Evolutionary conservation across 2,329 filamentous ascomycete genomes (phyloP).

Genomic region (Pseudogymnoascus sp.): DNA sequence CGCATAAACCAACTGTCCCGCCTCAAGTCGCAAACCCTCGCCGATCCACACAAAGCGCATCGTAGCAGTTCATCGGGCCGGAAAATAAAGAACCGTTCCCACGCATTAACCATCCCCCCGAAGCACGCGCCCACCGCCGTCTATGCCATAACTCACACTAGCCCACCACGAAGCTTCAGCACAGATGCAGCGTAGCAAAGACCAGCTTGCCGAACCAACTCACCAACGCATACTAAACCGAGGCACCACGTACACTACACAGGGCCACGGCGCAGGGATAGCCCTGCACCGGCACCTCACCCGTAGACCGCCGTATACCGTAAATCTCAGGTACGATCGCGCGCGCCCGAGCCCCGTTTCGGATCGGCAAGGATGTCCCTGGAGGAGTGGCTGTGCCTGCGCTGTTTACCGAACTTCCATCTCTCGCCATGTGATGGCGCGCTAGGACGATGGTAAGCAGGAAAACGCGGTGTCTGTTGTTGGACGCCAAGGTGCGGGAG

Average conservation of each 20-base stretch:
- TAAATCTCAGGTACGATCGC: conserved; percentile 5
- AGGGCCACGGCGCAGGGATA: not conserved
- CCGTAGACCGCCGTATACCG: not conserved
- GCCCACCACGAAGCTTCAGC: not conserved
- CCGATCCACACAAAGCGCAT: not conserved
- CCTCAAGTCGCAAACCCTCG: not conserved
- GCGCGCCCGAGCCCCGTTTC: not conserved
- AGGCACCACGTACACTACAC: not conserved
- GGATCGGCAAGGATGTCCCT: not conserved
- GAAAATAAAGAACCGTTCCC: not conserved
- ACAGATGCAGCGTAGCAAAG: not conserved
- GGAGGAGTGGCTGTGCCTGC: not conserved
- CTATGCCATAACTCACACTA: not conserved
- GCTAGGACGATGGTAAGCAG: not conserved
- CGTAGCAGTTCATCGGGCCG: not conserved
- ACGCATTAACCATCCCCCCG: not conserved
- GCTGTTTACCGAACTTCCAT: not conserved
- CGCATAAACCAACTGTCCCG: not conserved
- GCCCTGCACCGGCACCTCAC: not conserved
- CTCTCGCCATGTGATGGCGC: not conserved
- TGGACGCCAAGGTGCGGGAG: not conserved
- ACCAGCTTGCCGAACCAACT: not conserved
- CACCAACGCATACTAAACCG: not conserved
- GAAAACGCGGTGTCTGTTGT: not conserved
- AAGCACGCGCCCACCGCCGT: not conserved